Base-by-base conservation (phyloP, 2,329 filamentous ascomycete species). In the Eutypa lata region DNA sequence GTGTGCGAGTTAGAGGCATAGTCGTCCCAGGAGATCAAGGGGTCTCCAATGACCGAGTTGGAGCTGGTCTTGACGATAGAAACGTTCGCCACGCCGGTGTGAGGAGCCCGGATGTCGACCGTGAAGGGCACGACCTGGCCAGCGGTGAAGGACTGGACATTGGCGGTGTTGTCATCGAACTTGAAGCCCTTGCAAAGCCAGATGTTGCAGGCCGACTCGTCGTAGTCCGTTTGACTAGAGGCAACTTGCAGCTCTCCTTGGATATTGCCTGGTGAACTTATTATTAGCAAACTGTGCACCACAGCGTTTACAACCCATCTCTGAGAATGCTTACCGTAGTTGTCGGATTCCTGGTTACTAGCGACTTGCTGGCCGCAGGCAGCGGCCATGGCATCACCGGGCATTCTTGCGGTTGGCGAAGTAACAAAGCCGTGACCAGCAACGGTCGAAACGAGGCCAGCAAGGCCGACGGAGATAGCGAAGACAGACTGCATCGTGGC, bases 121-220 rank as follows among this genome's bases (percentile, higher is more conserved):
- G 57, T 68, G 57, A 80, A 60, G 48, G 54, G 50, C 28, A 82
- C 68, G 35, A 65, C 66, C 65, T 81, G 68, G 54, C 78, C 78
- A n/a, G 74, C 65, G 18, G 72, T 76, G 72, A 76, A 84, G 42
- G 66, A 71, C 58, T 80, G 73, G 47, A 84, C 71, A 59, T 79
- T 79, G 52, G 49, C 49, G 56, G 67, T 76, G 70, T 80, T 80
- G 70, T 84, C 82, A 45, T 62, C 73, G 67, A 76, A 81, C 63
- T 82, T 76, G 69, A 77, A 78, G 55, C 81, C 81, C 70, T 83
- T 82, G 78, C 79, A 82, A 47, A 80, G 73, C 73, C 74, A 81
- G 61, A 81, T 70, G 61, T 79, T 69, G 66, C 80, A 83, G 37
- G 68, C 64, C 1, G 66, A 64, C 45, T 71, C 70, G 51, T 78